phyloP scores from a whole-genome alignment of 2,329 filamentous ascomycete species.

The Pyrenochaeta sp. region DNA sequence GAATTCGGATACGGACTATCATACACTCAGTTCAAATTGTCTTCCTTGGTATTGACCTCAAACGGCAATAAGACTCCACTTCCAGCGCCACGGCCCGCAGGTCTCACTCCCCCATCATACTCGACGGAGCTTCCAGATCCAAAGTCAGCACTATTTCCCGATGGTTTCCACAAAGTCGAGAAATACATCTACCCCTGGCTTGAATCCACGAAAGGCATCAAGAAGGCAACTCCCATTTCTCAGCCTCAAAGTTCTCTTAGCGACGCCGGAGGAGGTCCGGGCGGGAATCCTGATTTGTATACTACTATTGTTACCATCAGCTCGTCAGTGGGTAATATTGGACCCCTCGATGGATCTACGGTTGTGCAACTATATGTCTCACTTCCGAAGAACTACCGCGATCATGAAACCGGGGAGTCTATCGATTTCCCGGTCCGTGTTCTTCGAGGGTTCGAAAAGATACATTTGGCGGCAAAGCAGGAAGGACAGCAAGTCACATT shows the following conservation, averaged over 20 bases:
- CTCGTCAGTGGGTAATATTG: conserved; percentile 68
- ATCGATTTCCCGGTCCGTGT: conserved; percentile 64
- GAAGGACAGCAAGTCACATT: conserved; percentile 43
- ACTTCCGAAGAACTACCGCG: conserved; percentile 54
- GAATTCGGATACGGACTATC: conserved; percentile 88
- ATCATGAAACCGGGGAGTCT: conserved; percentile 51
- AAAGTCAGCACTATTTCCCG: conserved; percentile 67
- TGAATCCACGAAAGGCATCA: conserved; percentile 57
- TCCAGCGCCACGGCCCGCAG: conserved; percentile 44
- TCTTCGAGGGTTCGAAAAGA: conserved; percentile 55
- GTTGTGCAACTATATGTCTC: conserved; percentile 67
- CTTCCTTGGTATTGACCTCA: conserved; percentile 59
- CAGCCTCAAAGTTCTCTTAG: conserved; percentile 63
- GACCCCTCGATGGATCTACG: conserved; percentile 59
- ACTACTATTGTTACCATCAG: conserved; percentile 60
- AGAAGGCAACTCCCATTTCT: conserved; percentile 60
- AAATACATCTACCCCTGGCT: conserved; percentile 81
- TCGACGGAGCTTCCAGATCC: conserved; percentile 62
- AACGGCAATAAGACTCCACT: conserved; percentile 51
- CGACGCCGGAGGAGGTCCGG: conserved; percentile 72
- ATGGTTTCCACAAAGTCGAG: conserved; percentile 65
- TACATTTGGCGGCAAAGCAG: conserved; percentile 39
- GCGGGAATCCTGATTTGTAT: conserved; percentile 73
- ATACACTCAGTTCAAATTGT: conserved; percentile 76
- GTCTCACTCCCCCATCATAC: conserved; percentile 54